Percentiles rank a stretch among this genome's conserved stretches.
phyloP scores from a whole-genome alignment of 2,329 filamentous ascomycete genomes.

The Colletotrichum zoysiae region DNA sequence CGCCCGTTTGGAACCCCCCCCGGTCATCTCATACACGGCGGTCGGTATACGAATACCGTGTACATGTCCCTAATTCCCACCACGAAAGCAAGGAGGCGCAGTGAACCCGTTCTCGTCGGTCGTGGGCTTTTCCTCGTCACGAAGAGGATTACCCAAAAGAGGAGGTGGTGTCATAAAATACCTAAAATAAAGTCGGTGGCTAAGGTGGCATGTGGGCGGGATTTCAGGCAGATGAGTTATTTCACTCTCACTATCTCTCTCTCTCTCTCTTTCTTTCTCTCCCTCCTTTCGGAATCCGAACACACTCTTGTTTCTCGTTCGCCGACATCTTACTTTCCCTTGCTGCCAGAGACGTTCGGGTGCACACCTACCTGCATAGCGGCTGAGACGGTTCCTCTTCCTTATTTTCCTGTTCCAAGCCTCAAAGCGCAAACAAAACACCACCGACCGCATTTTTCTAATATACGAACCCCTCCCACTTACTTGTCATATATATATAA shows the following conservation, averaged over 20 bases:
- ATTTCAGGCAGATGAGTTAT: constrained; percentile 14
- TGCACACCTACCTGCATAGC: background rate
- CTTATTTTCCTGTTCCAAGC: background rate
- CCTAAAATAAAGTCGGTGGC: constrained; percentile 11
- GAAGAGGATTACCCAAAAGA: constrained; percentile 4
- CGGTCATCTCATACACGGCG: background rate
- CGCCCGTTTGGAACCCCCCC: constrained; percentile 32
- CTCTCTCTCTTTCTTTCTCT: background rate
- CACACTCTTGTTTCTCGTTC: constrained; percentile 1
- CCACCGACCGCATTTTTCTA: background rate
- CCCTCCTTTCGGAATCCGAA: constrained; percentile 6
- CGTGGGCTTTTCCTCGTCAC: constrained; percentile 10
- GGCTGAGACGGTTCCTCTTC: background rate
- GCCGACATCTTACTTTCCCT: constrained; percentile 12
- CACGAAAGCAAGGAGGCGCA: constrained; percentile 40
- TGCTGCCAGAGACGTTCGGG: constrained; percentile 5
- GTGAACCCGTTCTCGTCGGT: constrained; percentile 30
- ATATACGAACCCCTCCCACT: constrained; percentile 4
- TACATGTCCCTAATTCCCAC: constrained; percentile 12
- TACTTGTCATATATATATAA: constrained; percentile 10
- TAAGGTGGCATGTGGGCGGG: constrained; percentile 25
- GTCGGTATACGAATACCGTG: too few relatives aligned
- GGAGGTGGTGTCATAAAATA: constrained; percentile 5
- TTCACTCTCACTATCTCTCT: background rate
- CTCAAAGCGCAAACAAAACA: constrained; percentile 10